Evolutionary conservation across 768 basidiomycete genomes (phyloP), one percentile per base, ranked within the genome.

Genomic region (Porphyrellus cyaneotinctus): DNA sequence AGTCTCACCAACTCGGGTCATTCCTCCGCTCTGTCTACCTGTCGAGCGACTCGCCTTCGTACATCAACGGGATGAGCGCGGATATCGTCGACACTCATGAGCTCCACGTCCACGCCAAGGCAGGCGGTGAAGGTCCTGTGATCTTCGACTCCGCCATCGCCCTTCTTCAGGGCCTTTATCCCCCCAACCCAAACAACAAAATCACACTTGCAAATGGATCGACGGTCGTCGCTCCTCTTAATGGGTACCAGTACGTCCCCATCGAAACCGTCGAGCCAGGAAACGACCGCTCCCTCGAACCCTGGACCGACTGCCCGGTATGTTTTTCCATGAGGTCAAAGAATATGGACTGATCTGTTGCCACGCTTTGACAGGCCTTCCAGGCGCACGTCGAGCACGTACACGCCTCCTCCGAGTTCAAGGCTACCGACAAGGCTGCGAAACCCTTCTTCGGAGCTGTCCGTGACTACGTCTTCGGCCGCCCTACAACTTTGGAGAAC

Each of bases 131-230:
- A 66, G 90, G 91, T 43, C 76, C 82, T n/a, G 84, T 88, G 47
- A 89, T 92, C 59, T 88, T 90, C 69, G 90, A 93, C 75, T 87
- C 87, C 7, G 85, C 89, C 30, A 85, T 87, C 48, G 90, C 91
- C 28, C 75, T 91, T 48, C 79, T 91, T 37, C 92, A 94, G 70
- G 90, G 91, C 38, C 75, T 93, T 44, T 91, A 85, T 78, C 91
- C 91, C 22, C 89, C 91, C n/a, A 87, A 79, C 64, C 71, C 75
- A 11, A 75, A 79, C 33, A 87, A 88, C 72, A 83, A 79, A 64
- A 86, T 87, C 59, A 75, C 75, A 7, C 83, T 95, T 15, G 91
- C 91, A 3, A 90, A 95, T 57, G 88, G 83, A 51, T 82, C 83
- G 14, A 80, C 75, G 23, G 74, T 94, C 58, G 69, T 80, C 20